Evolutionary conservation across 2,329 filamentous ascomycete species (phyloP).

Genomic region (Trichoderma sp.): DNA sequence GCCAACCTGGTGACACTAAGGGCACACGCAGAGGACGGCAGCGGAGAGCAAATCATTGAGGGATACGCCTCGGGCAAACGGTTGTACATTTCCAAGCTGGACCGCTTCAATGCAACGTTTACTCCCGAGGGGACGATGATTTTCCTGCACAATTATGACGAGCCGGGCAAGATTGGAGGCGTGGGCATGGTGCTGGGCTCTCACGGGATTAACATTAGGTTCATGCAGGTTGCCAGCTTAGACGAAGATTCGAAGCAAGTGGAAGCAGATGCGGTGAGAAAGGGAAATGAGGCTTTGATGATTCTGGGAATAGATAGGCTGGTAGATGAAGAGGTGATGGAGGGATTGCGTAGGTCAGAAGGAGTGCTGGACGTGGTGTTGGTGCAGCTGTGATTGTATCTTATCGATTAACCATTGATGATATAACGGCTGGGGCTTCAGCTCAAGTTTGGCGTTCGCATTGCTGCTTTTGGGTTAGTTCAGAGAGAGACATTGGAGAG

Average conservation of each 20-base stretch:
- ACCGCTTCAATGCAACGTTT: conserved; percentile 71
- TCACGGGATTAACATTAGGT: conserved; percentile 73
- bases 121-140: conserved; percentile 70
- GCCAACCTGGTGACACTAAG: conserved; percentile 69
- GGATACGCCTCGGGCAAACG: conserved; percentile 65
- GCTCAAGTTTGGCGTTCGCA: no score
- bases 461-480: background rate
- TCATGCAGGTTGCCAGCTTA: conserved; percentile 70
- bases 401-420: background rate
- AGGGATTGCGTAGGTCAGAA: conserved; percentile 47
- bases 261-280: conserved; percentile 19
- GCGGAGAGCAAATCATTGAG: conserved; percentile 51
- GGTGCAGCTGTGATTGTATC: conserved; percentile 40
- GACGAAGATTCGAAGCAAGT: conserved; percentile 28
- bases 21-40: conserved; percentile 42
- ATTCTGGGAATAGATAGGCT: conserved; percentile 71
- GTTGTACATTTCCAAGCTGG: conserved; percentile 69
- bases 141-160: conserved; percentile 79
- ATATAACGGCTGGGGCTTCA: no score
- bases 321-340: conserved; percentile 56
- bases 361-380: conserved; percentile 57
- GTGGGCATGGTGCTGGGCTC: conserved; percentile 70
- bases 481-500: background rate
- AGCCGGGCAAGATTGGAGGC: conserved; percentile 77
- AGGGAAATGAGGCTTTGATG: conserved; percentile 65